Evolutionary conservation across 2,329 filamentous ascomycete genomes (phyloP), one percentile per base, ranked within the genome.

Genomic region (Paraconiothyrium brasiliense): DNA sequence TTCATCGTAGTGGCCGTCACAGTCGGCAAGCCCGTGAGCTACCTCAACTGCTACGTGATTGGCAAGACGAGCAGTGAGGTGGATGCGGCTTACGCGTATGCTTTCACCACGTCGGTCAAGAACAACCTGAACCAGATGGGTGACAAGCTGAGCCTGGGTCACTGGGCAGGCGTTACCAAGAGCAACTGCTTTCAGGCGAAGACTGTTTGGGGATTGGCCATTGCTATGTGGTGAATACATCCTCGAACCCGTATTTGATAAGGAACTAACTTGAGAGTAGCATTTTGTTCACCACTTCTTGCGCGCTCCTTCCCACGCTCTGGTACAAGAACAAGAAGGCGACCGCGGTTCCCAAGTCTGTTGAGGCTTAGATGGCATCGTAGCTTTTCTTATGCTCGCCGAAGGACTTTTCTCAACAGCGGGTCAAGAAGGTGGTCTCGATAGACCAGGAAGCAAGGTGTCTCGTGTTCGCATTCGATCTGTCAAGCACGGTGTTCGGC

Each of bases 151-250:
- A 80, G 82, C 22, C 81, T 88, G 62, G 71, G 73, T 14, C 78
- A 82, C 59, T 89, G 86, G 85, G 86, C 87, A 48, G 86, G 86
- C n/a, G 83, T 85, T 9, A 87, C 83, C 13, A 85, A 84, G 74
- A 73, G 85, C 20, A 91, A 91, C 58, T 97, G 94, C 82, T 88
- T 89, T 72, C 89, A 95, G 82, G 89, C 93, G 77, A 96, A 97
- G 84, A 87, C 91, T 16, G 87, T 95, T 67, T 97, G 93, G 94
- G 93, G 93, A 0, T 80, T 97, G 62, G 87, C 88, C 76, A 94
- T 97, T 78, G 89, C 89, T 4, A 85, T 96, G 54, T 93, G 86
- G 86, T 88, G 74, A 74, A 84, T 82, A 51, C 27, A 35, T 37
- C 7, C 3, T 13, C 14, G n/a, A 30, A 14, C 0, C 4, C 27